Base-by-base conservation (phyloP, 2,329 filamentous ascomycete genomes). In the Cercospora sp. region DNA sequence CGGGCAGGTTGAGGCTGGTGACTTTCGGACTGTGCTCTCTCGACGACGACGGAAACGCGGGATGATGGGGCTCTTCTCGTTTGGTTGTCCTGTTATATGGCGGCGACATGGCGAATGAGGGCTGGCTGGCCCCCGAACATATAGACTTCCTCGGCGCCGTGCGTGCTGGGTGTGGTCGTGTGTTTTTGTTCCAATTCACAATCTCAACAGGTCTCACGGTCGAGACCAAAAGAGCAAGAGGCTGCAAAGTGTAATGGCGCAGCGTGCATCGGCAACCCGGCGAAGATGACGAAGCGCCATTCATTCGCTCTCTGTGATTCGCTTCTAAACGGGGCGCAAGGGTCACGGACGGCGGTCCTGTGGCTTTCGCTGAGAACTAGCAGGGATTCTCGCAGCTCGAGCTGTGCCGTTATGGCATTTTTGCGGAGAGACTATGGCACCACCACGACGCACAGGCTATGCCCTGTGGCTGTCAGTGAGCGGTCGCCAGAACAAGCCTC, bases 291-390 rank as follows among this genome's bases (percentile, higher is more conserved):
- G 45, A 23, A 51, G 45, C 45, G 45, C 45, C 45, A 26, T 51
- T 51, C 45, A 4, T 26, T 20, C 18, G 18, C 18, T 20, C 18
- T 13, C 45, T 60, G 57, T 60, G 57, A 60, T 60, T 36, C 30
- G 57, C 57, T 60, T 23, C 57, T 60, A 60, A 60, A 60, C 57
- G 57, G 30, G 18, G 16, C n/a, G 57, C 57, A 36, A 51, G 45
- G 45, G 18, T 51, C 18, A 23, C 36, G 36, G 36, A 42, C 36
- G 36, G 36, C 36, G 36, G 36, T n/a, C 45, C 45, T 60, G 57
- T 60, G 57, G 30, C 57, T 40, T n/a, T n/a, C 36, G 16, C 36
- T 42, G 36, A n/a, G n/a, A 42, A 42, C 36, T 48, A 23, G 45
- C 45, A 51, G 18, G 45, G 45, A 51, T 51, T 23, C 18, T 5